phyloP scores from a whole-genome alignment of 176 grass and related monocot genomes.

The Carex cristatella region DNA sequence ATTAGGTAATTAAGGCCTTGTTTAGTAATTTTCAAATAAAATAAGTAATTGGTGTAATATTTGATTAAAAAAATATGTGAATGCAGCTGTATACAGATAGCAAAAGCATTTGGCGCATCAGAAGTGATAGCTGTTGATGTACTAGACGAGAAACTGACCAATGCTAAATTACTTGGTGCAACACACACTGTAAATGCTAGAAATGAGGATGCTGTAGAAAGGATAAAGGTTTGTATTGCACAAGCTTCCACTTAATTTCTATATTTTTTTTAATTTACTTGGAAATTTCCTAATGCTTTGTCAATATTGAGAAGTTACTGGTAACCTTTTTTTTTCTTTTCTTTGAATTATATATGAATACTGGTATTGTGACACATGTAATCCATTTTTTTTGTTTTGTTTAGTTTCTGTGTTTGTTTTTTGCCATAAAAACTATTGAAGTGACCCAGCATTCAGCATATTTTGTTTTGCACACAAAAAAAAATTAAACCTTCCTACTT shows the following conservation, averaged over 20 bases:
- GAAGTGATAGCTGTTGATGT: conserved; percentile 95
- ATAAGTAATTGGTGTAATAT: not conserved
- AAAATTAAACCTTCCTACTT: not conserved
- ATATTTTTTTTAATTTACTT: not conserved
- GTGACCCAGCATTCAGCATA: not conserved
- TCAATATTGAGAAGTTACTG: not conserved
- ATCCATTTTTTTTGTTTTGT: not conserved
- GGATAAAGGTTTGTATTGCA: conserved; percentile 56
- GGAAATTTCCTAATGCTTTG: not conserved
- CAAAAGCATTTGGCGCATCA: conserved; percentile 89
- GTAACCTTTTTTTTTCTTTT: not conserved
- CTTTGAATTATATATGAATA: not conserved
- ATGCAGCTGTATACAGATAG: conserved; percentile 95
- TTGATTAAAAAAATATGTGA: not conserved
- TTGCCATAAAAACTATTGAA: not conserved
- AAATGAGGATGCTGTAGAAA: conserved; percentile 91
- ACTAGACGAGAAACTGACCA: conserved; percentile 86
- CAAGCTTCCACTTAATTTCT: not conserved
- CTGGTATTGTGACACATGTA: not conserved
- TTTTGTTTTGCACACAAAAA: not conserved
- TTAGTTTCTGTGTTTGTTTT: not conserved
- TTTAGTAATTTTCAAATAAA: not conserved
- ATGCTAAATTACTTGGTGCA: conserved; percentile 75
- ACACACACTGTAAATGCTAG: conserved; percentile 75
- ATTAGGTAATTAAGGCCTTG: not conserved